Percentiles rank a stretch among this genome's conserved stretches.
Evolutionary conservation across 805 yeast species (phyloP).

Genomic region (Saturnispora zaruensis): DNA sequence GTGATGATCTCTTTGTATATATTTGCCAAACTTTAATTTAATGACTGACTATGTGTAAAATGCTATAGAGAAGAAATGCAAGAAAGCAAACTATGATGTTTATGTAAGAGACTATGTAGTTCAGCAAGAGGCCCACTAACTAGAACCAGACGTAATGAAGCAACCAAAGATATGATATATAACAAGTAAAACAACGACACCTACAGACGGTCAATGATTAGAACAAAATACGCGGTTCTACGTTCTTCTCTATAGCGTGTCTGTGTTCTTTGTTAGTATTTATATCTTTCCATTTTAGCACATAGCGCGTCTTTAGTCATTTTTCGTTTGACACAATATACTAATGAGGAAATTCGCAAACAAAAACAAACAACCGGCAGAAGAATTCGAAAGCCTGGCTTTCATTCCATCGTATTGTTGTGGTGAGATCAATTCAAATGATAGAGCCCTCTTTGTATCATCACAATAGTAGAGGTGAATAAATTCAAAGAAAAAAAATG

Average conservation of each 20-base stretch:
- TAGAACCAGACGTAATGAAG: not conserved
- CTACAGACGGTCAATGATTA: not conserved
- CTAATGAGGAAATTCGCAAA: not conserved
- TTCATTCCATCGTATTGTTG: not conserved
- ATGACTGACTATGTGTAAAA: not conserved
- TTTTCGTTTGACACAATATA: not conserved
- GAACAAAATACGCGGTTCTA: slow-evolving; percentile 5
- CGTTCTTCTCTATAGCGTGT: not conserved
- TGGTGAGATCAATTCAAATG: not conserved
- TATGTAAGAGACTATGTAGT: not conserved
- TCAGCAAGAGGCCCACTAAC: not conserved
- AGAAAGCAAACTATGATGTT: not conserved
- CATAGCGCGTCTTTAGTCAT: not conserved
- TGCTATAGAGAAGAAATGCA: not conserved
- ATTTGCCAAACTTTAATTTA: not conserved
- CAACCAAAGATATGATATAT: not conserved
- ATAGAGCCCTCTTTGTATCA: not conserved
- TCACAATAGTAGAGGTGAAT: not conserved
- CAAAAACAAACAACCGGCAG: not conserved
- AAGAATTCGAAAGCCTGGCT: not conserved
- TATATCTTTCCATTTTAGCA: slow-evolving; percentile 1
- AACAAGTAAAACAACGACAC: not conserved
- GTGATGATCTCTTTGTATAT: not conserved
- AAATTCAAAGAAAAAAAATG: not conserved
- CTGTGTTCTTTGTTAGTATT: slow-evolving; percentile 1